Evolutionary conservation across 441 rosid species (phyloP).

Genomic region (Biscutella laevigata): DNA sequence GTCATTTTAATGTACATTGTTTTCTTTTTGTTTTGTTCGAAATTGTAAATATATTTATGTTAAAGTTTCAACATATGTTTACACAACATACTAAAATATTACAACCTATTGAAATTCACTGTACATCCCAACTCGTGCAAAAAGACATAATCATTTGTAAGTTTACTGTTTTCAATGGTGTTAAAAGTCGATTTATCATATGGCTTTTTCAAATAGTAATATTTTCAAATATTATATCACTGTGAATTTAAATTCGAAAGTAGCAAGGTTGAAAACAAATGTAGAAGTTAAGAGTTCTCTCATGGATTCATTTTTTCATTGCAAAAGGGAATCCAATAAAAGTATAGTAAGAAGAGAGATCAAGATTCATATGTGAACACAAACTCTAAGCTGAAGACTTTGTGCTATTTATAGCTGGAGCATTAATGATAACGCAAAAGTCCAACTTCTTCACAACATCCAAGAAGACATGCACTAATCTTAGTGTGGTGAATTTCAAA

Average conservation of each 20-base stretch:
- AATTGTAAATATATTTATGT: neutral
- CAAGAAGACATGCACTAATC: too few relatives aligned
- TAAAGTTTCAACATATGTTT: too few relatives aligned
- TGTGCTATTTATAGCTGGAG: neutral
- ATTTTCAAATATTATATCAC: too few relatives aligned
- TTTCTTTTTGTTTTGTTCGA: too few relatives aligned
- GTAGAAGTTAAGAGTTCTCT: too few relatives aligned
- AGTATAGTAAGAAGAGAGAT: too few relatives aligned
- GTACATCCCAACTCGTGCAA: neutral
- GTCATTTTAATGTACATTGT: constrained; percentile 8
- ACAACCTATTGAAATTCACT: neutral
- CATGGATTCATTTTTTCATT: too few relatives aligned
- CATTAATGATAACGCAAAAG: constrained; percentile 21
- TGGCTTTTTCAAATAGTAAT: too few relatives aligned
- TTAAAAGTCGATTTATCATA: neutral
- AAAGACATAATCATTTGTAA: neutral
- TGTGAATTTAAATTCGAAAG: too few relatives aligned
- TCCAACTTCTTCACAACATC: constrained; percentile 14
- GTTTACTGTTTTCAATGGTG: neutral
- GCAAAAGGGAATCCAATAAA: too few relatives aligned
- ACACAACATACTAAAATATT: neutral
- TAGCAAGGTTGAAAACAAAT: too few relatives aligned
- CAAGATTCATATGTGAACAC: constrained; percentile 19
- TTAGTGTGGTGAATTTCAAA: too few relatives aligned
- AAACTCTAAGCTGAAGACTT: constrained; percentile 19